phyloP scores from a whole-genome alignment of 768 basidiomycete genomes.

The Piloderma croceum region DNA sequence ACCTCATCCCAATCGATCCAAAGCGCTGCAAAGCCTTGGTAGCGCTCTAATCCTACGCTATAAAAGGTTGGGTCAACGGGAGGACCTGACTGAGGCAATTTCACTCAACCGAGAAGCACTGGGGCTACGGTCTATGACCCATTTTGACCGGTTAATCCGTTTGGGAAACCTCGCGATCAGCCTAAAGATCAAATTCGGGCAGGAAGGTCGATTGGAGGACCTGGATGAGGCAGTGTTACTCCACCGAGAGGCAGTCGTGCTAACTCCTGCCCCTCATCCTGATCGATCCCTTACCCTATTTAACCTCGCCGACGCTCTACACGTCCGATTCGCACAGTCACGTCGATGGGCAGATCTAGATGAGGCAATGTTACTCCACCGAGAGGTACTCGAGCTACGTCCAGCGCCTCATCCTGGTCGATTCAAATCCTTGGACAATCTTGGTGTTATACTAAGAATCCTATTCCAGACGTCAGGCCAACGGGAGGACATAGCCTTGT shows the following conservation, averaged over 20 bases:
- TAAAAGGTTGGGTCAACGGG: slow-evolving; percentile 4
- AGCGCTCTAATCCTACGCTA: slow-evolving; percentile 6
- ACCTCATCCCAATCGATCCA: slow-evolving; percentile 7
- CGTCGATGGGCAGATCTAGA: not conserved
- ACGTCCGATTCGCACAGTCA: slow-evolving; percentile 5
- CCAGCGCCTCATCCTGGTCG: slow-evolving; percentile 14
- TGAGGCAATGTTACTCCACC: slow-evolving; percentile 4
- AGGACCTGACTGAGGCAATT: too few relatives aligned
- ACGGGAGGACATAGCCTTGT: too few relatives aligned
- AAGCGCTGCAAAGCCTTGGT: slow-evolving; percentile 6
- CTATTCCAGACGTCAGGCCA: too few relatives aligned
- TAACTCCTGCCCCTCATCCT: too few relatives aligned
- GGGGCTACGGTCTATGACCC: too few relatives aligned
- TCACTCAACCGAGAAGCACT: too few relatives aligned
- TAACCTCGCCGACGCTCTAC: slow-evolving; percentile 6
- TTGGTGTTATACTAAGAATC: too few relatives aligned
- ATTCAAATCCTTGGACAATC: too few relatives aligned
- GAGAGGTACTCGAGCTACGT: slow-evolving; percentile 8
- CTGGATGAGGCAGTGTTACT: slow-evolving; percentile 7
- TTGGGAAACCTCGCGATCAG: slow-evolving; percentile 11
- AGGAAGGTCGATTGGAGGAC: not conserved
- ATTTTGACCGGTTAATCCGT: too few relatives aligned
- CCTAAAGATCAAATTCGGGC: slow-evolving; percentile 7
- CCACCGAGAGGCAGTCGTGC: too few relatives aligned
- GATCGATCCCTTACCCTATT: too few relatives aligned